Conservation (phyloP, 306 rosid species). For the Cucumis sativus region Cucumber_9930_V3 NC_026661.2:18057001-18057500, state of each 20-base stretch:
- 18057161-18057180: neutral
- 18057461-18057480: slow-evolving; percentile 10
- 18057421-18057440: slow-evolving; percentile 90
- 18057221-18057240: neutral
- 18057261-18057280: neutral
- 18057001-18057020: slow-evolving; percentile 95
- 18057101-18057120: neutral
- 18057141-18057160: neutral
- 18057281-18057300: slow-evolving; percentile 11
- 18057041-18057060: slow-evolving; percentile 93
- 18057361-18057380: neutral
- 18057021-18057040: slow-evolving; percentile 98
- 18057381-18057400: slow-evolving; percentile 50
- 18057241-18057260: neutral
- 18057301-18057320: slow-evolving; percentile 3
- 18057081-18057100: too few species aligned
- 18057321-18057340: neutral
- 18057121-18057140: neutral
- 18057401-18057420: slow-evolving; percentile 99
- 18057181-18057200: neutral
- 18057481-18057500: neutral
- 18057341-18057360: neutral
- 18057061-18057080: neutral
- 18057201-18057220: neutral
- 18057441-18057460: slow-evolving; percentile 98